Percentiles rank a stretch among this genome's conserved stretches.
These are phyloP conservation scores for Coffea eugenioides DNA, from an alignment of 257 asterid species.

Conservation along the genomic window DNA sequence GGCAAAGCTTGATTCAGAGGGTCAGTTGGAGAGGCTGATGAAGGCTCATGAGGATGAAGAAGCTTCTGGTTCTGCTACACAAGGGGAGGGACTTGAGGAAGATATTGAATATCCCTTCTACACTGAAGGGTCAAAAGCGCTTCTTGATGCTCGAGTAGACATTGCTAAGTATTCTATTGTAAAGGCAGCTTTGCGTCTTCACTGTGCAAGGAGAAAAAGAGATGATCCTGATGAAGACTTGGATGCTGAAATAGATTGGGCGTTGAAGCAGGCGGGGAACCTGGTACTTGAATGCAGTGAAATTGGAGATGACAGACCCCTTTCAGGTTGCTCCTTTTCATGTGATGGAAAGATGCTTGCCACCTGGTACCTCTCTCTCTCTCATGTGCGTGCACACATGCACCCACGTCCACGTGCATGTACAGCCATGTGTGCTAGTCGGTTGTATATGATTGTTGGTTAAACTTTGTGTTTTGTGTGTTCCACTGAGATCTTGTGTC, in stretches of 20 bases:
- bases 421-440: background rate
- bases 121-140: constrained; percentile 80
- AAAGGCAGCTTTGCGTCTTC: constrained; percentile 75
- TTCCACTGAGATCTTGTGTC: no score
- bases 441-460: background rate
- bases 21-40: constrained; percentile 87
- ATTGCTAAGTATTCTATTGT: constrained; percentile 76
- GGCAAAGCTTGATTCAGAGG: constrained; percentile 82
- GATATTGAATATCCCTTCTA: constrained; percentile 81
- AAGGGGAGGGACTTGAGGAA: constrained; percentile 56
- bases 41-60: constrained; percentile 96
- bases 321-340: constrained; percentile 84
- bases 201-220: constrained; percentile 75
- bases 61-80: constrained; percentile 47
- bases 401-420: no score
- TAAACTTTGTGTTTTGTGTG: background rate
- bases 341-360: constrained; percentile 86
- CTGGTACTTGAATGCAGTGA: constrained; percentile 70
- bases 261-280: constrained; percentile 67
- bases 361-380: constrained; percentile 60
- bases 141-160: constrained; percentile 64
- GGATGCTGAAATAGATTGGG: constrained; percentile 90
- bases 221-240: constrained; percentile 96
- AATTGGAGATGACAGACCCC: constrained; percentile 93
- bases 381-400: background rate